A percentile compares a stretch with the other conserved stretches of the same genome.
Conservation (phyloP, 345 rosid genomes). For the Leavenworthia alabamica region DNA sequence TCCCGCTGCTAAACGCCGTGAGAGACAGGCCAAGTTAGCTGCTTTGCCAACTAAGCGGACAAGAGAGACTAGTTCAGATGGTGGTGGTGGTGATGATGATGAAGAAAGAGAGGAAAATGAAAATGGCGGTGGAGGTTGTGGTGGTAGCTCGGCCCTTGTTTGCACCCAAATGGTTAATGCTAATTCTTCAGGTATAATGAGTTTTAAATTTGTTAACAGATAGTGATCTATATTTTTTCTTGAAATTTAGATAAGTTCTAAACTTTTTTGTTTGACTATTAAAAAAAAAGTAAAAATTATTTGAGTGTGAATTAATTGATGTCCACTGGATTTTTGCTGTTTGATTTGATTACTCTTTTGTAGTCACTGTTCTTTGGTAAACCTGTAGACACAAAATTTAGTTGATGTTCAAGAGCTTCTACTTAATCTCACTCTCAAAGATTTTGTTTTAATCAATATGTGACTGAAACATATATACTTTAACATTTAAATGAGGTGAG, state of each 20-base stretch:
- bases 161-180: constrained; percentile 21
- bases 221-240: no score
- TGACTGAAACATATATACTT: not conserved
- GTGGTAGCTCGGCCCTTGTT: constrained; percentile 23
- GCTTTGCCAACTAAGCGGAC: constrained; percentile 37
- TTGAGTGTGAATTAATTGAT: constrained; percentile 4
- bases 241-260: not conserved
- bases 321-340: constrained; percentile 8
- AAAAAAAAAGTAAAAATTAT: not conserved
- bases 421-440: not conserved
- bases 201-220: not conserved
- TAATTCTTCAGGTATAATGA: constrained; percentile 26
- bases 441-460: not conserved
- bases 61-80: constrained; percentile 31
- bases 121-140: constrained; percentile 6
- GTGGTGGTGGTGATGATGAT: no score
- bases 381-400: constrained; percentile 3
- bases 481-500: no score
- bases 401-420: not conserved
- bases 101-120: constrained; percentile 30
- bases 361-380: constrained; percentile 15
- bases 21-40: constrained; percentile 60
- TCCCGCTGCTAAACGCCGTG: constrained; percentile 90
- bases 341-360: not conserved
- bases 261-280: no score